A percentile compares a stretch with the other conserved stretches of the same genome.
Conservation (phyloP, 2,329 filamentous ascomycete genomes). For the Scedosporium minutisporum region DNA sequence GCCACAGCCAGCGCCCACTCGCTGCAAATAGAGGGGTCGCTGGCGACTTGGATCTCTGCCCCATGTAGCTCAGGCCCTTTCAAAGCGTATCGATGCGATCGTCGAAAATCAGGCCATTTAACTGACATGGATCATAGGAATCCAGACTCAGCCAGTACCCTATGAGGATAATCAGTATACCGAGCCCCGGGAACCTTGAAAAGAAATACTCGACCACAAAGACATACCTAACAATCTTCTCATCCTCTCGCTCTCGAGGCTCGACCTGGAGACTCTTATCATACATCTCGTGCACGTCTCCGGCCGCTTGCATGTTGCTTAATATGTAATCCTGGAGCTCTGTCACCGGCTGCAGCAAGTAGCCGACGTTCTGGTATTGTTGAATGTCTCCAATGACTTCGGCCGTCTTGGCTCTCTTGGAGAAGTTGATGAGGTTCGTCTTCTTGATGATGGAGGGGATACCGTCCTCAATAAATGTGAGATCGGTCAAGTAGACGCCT, state of each 20-base stretch:
- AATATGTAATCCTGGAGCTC: constrained; percentile 96
- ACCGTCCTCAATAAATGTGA: constrained; percentile 97
- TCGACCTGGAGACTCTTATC: constrained; percentile 91
- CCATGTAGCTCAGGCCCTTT: not conserved
- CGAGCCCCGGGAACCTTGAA: not conserved
- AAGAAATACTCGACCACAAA: constrained; percentile 6
- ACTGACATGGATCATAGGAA: constrained; percentile 33
- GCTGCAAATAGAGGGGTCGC: too few relatives aligned
- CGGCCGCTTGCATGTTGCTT: constrained; percentile 89
- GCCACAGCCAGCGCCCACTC: too few relatives aligned
- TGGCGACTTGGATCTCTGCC: too few relatives aligned
- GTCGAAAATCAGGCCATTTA: not conserved
- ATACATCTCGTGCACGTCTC: constrained; percentile 99
- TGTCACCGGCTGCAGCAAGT: constrained; percentile 76
- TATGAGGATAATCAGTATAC: constrained; percentile 22
- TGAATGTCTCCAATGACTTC: constrained; percentile 98
- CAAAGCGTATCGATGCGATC: not conserved
- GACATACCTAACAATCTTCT: constrained; percentile 94
- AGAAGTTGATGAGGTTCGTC: constrained; percentile 95
- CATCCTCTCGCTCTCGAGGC: constrained; percentile 91
- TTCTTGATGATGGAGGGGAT: constrained; percentile 96
- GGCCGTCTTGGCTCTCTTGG: constrained; percentile 93
- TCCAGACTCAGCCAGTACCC: constrained; percentile 51
- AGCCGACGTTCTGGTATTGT: constrained; percentile 97
- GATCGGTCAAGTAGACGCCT: constrained; percentile 94